These are phyloP conservation scores for Tympanopsis confertula DNA, from an alignment of 2,329 filamentous ascomycete genomes.

Conservation along the genomic window DNA sequence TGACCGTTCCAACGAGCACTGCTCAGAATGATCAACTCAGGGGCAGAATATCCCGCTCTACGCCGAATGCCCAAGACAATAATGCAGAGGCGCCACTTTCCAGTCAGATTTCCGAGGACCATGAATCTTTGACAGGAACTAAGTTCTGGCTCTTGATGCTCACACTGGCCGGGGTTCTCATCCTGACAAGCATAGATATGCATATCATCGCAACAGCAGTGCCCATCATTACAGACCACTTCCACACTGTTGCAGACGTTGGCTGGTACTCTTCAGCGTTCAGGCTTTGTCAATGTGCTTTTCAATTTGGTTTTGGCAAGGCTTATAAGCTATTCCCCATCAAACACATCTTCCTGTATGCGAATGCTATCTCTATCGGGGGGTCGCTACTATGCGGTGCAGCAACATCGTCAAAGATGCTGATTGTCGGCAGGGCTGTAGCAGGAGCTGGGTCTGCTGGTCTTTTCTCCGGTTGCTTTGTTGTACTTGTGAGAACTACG, in stretches of 20 bases:
- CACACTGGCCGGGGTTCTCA: background rate
- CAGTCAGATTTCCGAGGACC: no score
- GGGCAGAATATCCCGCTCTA: no score
- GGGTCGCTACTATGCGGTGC: conserved; percentile 35
- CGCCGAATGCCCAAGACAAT: no score
- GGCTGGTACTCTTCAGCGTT: conserved; percentile 15
- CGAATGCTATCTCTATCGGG: conserved; percentile 26
- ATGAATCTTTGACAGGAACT: no score
- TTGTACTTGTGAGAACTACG: conserved; percentile 1
- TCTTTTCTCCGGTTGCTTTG: conserved; percentile 21
- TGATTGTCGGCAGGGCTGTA: conserved; percentile 37
- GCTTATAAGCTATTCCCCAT: conserved; percentile 23
- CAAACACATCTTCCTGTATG: conserved; percentile 25
- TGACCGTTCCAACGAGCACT: no score
- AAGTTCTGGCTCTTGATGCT: background rate
- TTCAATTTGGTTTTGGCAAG: conserved; percentile 17
- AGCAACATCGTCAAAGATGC: conserved; percentile 27
- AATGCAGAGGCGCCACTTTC: no score
- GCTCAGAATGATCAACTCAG: no score
- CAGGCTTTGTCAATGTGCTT: conserved; percentile 13
- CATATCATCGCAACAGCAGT: conserved; percentile 9
- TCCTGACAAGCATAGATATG: background rate
- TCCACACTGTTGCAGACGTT: conserved; percentile 10
- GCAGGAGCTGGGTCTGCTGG: conserved; percentile 33
- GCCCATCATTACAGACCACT: conserved; percentile 9